A percentile compares a stretch with the other conserved stretches of the same genome.
These are phyloP conservation scores for Cercospora janseana DNA, from an alignment of 2,329 filamentous ascomycete genomes.

Conservation along the genomic window DNA sequence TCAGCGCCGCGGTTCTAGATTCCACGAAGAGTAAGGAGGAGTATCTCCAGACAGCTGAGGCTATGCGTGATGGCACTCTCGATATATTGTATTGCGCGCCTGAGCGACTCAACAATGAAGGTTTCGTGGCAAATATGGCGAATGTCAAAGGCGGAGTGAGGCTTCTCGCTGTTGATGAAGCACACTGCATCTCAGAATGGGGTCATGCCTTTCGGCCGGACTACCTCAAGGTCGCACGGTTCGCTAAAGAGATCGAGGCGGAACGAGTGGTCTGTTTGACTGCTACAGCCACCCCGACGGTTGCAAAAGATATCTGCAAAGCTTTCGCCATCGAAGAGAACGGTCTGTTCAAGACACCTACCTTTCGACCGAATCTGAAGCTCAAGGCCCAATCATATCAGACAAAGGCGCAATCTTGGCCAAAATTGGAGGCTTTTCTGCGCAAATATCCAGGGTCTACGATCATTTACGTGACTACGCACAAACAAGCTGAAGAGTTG, in stretches of 20 bases:
- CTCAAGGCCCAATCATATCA: conserved; percentile 51
- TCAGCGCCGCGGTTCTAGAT: conserved; percentile 56
- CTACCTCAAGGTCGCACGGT: conserved; percentile 57
- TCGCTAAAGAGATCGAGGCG: conserved; percentile 55
- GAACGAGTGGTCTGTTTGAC: conserved; percentile 61
- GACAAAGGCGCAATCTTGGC: conserved; percentile 48
- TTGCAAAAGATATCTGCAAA: conserved; percentile 55
- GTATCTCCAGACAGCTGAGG: conserved; percentile 45
- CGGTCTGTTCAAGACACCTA: conserved; percentile 58
- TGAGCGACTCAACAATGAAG: conserved; percentile 61
- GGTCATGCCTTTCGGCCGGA: conserved; percentile 36
- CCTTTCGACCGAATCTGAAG: conserved; percentile 59
- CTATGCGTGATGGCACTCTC: conserved; percentile 49
- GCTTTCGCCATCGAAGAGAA: conserved; percentile 52
- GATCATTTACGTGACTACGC: conserved; percentile 61
- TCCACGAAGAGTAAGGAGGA: conserved; percentile 52
- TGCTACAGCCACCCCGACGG: conserved; percentile 58
- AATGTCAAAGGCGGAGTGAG: conserved; percentile 56
- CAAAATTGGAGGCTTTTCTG: conserved; percentile 51
- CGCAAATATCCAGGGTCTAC: conserved; percentile 53
- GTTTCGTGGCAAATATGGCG: conserved; percentile 57
- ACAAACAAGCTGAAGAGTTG: conserved; percentile 66
- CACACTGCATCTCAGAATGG: conserved; percentile 57
- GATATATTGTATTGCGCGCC: conserved; percentile 60
- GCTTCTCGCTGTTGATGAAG: conserved; percentile 58